These are phyloP conservation scores for Aspergillus nanangensis DNA, from an alignment of 495 filamentous ascomycete genomes.

Conservation along the genomic window DNA sequence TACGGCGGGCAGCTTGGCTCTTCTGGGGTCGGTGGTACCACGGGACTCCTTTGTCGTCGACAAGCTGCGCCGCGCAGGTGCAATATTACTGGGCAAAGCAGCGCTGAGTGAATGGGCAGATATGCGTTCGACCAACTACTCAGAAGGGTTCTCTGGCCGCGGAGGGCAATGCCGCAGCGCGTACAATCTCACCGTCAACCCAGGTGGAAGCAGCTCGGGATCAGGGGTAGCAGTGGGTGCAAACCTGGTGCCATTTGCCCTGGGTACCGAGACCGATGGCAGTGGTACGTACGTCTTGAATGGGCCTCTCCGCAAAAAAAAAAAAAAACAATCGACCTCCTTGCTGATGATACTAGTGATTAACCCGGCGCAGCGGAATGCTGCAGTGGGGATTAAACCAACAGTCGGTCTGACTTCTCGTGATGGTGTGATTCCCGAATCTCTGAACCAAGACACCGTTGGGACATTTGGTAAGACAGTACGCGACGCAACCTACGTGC, in stretches of 20 bases:
- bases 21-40: constrained; percentile 61
- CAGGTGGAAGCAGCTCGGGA: constrained; percentile 61
- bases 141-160: constrained; percentile 61
- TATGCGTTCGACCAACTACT: constrained; percentile 67
- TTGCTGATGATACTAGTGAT: constrained; percentile 41
- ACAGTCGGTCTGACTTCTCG: constrained; percentile 62
- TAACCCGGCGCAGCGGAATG: constrained; percentile 64
- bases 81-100: constrained; percentile 64
- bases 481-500: constrained; percentile 58
- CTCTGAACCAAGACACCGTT: constrained; percentile 60
- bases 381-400: constrained; percentile 63
- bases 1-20: constrained; percentile 53
- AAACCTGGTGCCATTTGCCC: constrained; percentile 56
- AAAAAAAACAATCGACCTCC: neutral
- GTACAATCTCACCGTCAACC: constrained; percentile 67
- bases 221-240: constrained; percentile 57
- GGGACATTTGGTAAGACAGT: constrained; percentile 64
- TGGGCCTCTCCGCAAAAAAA: too few species aligned
- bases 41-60: constrained; percentile 60
- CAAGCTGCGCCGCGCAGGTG: constrained; percentile 58
- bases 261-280: constrained; percentile 74
- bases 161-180: constrained; percentile 63
- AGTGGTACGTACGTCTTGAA: constrained; percentile 41
- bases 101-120: constrained; percentile 71
- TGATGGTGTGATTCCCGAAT: constrained; percentile 61